Evolutionary conservation across 176 grass and related monocot species (phyloP).

Genomic region (Musa troglodytarum): DNA sequence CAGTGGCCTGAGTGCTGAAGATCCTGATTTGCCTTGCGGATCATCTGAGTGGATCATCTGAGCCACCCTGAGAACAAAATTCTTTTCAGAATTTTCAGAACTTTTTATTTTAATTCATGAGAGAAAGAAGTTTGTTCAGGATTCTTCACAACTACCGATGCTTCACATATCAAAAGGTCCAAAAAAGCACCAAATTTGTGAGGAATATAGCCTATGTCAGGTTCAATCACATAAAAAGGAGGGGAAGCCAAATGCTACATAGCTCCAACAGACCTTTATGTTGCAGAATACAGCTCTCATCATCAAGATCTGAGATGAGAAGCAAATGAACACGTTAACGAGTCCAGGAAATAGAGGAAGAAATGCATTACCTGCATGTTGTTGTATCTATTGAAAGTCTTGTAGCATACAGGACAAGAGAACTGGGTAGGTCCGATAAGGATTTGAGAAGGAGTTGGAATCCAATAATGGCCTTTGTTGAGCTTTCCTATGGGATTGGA

Average conservation of each 20-base stretch:
- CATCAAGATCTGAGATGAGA: conserved; percentile 2
- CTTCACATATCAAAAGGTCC: conserved; percentile 24
- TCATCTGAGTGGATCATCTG: too few species aligned
- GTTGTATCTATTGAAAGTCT: conserved; percentile 98
- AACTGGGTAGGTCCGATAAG: conserved; percentile 96
- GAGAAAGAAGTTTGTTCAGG: neutral
- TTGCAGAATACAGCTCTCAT: neutral
- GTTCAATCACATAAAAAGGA: conserved; percentile 97
- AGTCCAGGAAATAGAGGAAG: too few species aligned
- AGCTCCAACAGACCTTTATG: conserved; percentile 23
- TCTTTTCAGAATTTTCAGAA: too few species aligned
- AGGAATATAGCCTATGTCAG: conserved; percentile 54
- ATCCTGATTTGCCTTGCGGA: neutral
- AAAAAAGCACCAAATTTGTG: conserved; percentile 61
- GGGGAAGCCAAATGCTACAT: conserved; percentile 10
- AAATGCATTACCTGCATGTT: conserved; percentile 75
- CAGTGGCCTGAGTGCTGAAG: conserved; percentile 14
- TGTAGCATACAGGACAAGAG: conserved; percentile 96
- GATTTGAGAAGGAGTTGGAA: conserved; percentile 94
- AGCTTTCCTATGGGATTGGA: conserved; percentile 82
- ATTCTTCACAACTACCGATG: conserved; percentile 20
- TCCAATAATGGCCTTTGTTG: conserved; percentile 99
- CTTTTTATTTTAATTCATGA: too few species aligned
- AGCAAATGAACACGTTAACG: neutral
- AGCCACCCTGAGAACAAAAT: too few species aligned